A percentile compares a stretch with the other conserved stretches of the same genome.
phyloP scores from a whole-genome alignment of 1,284 basidiomycete genomes.

The Leccinum fuscescens region DNA sequence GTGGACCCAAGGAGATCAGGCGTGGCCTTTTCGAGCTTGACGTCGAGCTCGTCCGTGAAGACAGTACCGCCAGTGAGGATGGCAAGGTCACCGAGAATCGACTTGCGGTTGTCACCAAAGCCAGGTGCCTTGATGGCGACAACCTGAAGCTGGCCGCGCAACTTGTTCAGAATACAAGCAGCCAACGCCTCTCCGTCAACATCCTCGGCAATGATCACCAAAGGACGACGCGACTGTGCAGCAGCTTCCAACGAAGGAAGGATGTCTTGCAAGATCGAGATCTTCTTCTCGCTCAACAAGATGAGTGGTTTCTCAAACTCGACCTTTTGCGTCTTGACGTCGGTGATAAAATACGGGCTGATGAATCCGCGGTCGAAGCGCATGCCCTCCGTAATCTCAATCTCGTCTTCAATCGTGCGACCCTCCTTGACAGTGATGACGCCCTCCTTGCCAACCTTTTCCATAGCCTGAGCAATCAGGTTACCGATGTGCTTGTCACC shows the following conservation, averaged over 20 bases:
- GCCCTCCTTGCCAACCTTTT: conserved; percentile 99
- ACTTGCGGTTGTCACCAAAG: conserved; percentile 99
- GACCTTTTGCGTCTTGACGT: conserved; percentile 95
- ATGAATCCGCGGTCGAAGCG: conserved; percentile 99
- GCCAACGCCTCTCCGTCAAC: conserved; percentile 97
- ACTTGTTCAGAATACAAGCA: conserved; percentile 98
- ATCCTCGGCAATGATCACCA: conserved; percentile 97
- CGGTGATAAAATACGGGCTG: conserved; percentile 98
- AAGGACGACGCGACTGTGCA: conserved; percentile 86
- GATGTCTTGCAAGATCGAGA: conserved; percentile 92
- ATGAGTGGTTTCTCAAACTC: conserved; percentile 97
- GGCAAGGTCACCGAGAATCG: conserved; percentile 93
- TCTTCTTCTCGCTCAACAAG: conserved; percentile 97
- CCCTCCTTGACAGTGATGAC: conserved; percentile 99
- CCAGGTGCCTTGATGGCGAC: conserved; percentile 95
- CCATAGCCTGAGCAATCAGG: conserved; percentile 99
- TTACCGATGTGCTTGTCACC: conserved; percentile 93
- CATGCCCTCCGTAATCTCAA: conserved; percentile 99
- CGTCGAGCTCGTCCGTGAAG: conserved; percentile 97
- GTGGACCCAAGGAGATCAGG: conserved; percentile 89
- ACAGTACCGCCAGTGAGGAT: conserved; percentile 97
- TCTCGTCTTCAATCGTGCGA: conserved; percentile 95
- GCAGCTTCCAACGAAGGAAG: conserved; percentile 92
- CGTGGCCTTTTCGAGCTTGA: conserved; percentile 93
- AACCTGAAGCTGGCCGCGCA: conserved; percentile 93